A percentile compares a stretch with the other conserved stretches of the same genome.
phyloP scores from a whole-genome alignment of 2,329 filamentous ascomycete genomes.

The Seiridium cupressi region DNA sequence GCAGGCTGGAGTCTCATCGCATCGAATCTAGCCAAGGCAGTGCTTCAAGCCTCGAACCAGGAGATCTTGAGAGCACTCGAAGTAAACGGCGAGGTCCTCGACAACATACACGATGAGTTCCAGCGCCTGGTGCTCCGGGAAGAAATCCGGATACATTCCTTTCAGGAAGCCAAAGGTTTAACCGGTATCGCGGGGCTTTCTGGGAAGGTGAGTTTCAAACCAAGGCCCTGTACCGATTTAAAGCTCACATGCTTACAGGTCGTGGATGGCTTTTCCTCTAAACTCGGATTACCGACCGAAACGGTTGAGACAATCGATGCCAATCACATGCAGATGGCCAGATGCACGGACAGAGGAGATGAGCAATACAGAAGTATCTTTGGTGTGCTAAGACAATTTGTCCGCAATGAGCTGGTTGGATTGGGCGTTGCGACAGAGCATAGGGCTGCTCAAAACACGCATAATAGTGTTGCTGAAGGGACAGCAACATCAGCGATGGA shows the following conservation, averaged over 20 bases:
- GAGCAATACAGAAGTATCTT: conserved; percentile 26
- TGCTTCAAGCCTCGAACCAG: conserved; percentile 32
- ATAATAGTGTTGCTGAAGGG: neutral
- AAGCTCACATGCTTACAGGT: conserved; percentile 21
- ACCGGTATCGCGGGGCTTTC: conserved; percentile 31
- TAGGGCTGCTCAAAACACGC: neutral
- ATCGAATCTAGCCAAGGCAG: conserved; percentile 28
- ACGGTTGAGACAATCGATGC: conserved; percentile 37
- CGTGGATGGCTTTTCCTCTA: conserved; percentile 37
- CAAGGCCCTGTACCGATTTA: conserved; percentile 1
- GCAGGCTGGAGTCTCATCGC: conserved; percentile 32
- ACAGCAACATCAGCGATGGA: neutral
- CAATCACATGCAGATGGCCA: conserved; percentile 37
- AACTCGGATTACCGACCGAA: conserved; percentile 32
- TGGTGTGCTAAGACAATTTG: conserved; percentile 25
- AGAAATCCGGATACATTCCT: conserved; percentile 35
- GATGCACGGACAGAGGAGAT: conserved; percentile 25
- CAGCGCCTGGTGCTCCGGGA: conserved; percentile 18
- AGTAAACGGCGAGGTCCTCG: conserved; percentile 32
- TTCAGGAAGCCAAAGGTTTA: conserved; percentile 32
- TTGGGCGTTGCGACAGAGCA: neutral
- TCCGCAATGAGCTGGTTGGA: conserved; percentile 3
- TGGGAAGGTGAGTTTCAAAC: conserved; percentile 25
- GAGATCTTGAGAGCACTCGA: conserved; percentile 27
- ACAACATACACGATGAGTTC: conserved; percentile 35